These are phyloP conservation scores for Echeveria elegans DNA, from an alignment of 164 flowering plant species.

Conservation along the genomic window DNA sequence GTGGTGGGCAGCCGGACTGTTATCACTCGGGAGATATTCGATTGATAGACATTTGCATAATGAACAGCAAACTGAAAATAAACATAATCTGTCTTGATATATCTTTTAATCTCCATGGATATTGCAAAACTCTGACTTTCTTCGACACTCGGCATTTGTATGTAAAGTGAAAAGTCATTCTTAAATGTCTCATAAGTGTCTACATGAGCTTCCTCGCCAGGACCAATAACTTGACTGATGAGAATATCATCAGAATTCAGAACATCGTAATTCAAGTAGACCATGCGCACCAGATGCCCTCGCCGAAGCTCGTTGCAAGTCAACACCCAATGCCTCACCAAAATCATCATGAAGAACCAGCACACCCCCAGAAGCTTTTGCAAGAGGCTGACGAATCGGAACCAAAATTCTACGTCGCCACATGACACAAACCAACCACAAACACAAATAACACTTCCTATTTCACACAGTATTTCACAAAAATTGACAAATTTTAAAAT, in stretches of 20 bases:
- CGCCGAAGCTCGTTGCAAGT: conserved; percentile 76
- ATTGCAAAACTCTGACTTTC: conserved; percentile 83
- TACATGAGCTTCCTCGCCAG: conserved; percentile 86
- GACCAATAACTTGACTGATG: conserved; percentile 81
- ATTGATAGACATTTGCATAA: conserved; percentile 65
- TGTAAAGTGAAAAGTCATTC: conserved; percentile 49
- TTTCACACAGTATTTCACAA: too few relatives aligned
- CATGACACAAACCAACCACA: too few relatives aligned
- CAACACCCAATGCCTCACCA: conserved; percentile 95
- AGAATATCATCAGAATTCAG: conserved; percentile 79
- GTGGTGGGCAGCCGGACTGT: conserved; percentile 75
- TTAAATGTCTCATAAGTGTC: conserved; percentile 73
- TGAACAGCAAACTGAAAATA: conserved; percentile 76
- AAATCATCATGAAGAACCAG: conserved; percentile 91
- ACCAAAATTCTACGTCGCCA: too few relatives aligned
- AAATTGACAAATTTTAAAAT: too few relatives aligned
- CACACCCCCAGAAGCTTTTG: conserved; percentile 91
- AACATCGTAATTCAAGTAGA: conserved; percentile 71
- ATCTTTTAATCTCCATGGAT: conserved; percentile 70
- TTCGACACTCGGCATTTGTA: conserved; percentile 89
- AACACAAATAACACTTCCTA: too few relatives aligned
- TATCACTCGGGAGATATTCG: conserved; percentile 74
- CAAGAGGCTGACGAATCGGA: conserved; percentile 78
- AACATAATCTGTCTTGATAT: conserved; percentile 63
- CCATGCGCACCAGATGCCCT: conserved; percentile 91